Base-by-base conservation (phyloP, 306 rosid species). In the Dryas octopetala region DNA sequence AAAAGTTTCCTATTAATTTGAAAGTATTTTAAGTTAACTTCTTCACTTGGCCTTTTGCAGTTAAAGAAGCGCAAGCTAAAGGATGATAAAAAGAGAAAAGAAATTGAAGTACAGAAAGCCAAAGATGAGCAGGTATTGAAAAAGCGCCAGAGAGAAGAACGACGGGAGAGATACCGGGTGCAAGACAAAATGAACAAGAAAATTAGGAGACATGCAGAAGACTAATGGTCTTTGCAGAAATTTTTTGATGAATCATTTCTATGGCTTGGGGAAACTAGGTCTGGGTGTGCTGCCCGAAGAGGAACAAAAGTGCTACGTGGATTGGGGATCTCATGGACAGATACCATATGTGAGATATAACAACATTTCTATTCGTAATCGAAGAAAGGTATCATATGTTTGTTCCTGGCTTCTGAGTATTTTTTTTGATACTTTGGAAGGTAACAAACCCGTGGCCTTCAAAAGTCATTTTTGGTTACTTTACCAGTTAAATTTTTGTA, bases 141-240 rank as follows among this genome's bases (percentile, higher is more conserved):
- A 72, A 95, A 95, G 84, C 99, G 99, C 26, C 86, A 19, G 55
- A 90, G 99, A 77, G 99, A 95, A 73, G 97, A 90, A 83, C 82
- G 91, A 10, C 88, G 97, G 5, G 92, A 73, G 57, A 90, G 91
- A 70, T 95, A 95, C 65, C 82, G 97, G 17, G 79, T 45, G 47
- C 85, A 95, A 78, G 97, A 90, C 65, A 91, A 91, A 76, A 59
- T 28, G 63, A 87, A 65, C 50, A 93, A 95, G 88, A 91, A 82
- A 86, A 83, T 47, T 46, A 86, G 95, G 69, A 82, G 91, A 86
- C 57, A 53, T 12, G 58, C 61, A 5, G 81, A 88, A 49, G 82
- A 26, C 66, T 68, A 81, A 80, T 59, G 66, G 45, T 55, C 32
- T 54, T 14, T 7, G 58, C 66, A 46, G 11, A 32, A 23, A 55